Base-by-base conservation (phyloP, 331 rosid species). In the Quercus phellos region DNA sequence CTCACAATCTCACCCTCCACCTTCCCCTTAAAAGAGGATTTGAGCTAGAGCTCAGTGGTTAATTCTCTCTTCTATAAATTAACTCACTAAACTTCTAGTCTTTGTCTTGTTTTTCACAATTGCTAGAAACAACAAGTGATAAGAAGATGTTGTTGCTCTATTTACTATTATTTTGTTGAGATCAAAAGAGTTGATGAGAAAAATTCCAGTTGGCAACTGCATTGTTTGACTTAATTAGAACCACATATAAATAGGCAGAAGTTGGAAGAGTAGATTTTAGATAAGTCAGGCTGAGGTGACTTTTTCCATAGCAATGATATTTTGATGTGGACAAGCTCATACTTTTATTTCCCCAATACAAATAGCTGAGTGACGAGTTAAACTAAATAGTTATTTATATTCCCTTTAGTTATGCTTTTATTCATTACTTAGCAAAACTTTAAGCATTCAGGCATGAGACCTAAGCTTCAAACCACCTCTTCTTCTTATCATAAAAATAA, bases 31-130 rank as follows among this genome's bases (percentile, higher is more conserved):
- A 46, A 46, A 46, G 51, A 12, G 16, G 51, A 46, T 46, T 46
- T 46, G 51, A 46, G 51, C 16, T 46, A 12, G 51, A 46, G 51
- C 51, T 12, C 51, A 3, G 0, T 46, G 17, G 4, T 17, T 46
- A 46, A 59, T 73, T 79, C 77, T 73, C 82, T 71, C 67, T 71
- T 72, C 68, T 42, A 73, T 38, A 14, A 55, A 27, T 56, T 63
- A 24, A 66, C 50, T 66, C 9, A 8, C 19, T 7, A 7, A 72
- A 27, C 59, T 72, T 30, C 43, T 32, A 66, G 43, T 29, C 27
- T 70, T 50, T 27, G 26, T 6, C 24, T 51, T 71, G 54, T 35
- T 16, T 21, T 71, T 14, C 42, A 12, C 42, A 16, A 26, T 46
- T 51, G n/a, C 30, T 22, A 71, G 75, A 29, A 50, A 51, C 21